These are phyloP conservation scores for Aspergillus pseudoglaucus DNA, from an alignment of 2,329 filamentous ascomycete genomes.

Conservation along the genomic window DNA sequence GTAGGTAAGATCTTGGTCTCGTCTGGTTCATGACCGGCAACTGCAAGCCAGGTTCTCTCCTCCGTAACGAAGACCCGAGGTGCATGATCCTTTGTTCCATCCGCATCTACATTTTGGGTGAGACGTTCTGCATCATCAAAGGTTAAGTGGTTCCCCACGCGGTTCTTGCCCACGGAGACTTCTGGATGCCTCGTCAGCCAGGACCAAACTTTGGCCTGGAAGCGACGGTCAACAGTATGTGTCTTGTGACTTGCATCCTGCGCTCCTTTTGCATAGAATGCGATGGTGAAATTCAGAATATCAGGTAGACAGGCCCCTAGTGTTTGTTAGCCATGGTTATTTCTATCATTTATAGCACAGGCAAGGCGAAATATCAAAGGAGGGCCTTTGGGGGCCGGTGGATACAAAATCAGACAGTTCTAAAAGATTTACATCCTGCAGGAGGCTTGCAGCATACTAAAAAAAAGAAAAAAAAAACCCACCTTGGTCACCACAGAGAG, in stretches of 20 bases:
- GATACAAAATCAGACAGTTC: constrained; percentile 4
- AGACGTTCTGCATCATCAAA: constrained; percentile 35
- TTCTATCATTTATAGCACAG: not conserved
- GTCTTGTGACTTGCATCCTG: constrained; percentile 13
- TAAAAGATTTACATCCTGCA: constrained; percentile 1
- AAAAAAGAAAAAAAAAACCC: constrained; percentile 25
- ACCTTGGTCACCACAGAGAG: constrained; percentile 54
- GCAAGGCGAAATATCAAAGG: too few relatives aligned
- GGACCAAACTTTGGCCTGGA: constrained; percentile 51
- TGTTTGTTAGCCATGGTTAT: constrained; percentile 13
- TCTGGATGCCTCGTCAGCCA: constrained; percentile 54
- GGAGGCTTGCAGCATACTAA: constrained; percentile 12
- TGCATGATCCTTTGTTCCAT: not conserved
- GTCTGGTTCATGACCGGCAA: constrained; percentile 56
- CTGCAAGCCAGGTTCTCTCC: constrained; percentile 53
- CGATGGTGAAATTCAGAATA: constrained; percentile 28
- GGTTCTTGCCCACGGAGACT: constrained; percentile 43
- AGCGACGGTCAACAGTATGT: constrained; percentile 41
- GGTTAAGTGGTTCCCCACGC: constrained; percentile 34
- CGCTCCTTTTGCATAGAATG: constrained; percentile 27
- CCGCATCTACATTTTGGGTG: constrained; percentile 1
- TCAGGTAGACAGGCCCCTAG: constrained; percentile 31
- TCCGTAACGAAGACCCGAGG: constrained; percentile 46
- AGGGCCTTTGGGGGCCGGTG: not conserved
- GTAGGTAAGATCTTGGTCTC: constrained; percentile 45